Percentiles rank a stretch among this genome's conserved stretches.
phyloP scores from a whole-genome alignment of 495 filamentous ascomycete genomes.

The Trichoderma asperelloides region DNA sequence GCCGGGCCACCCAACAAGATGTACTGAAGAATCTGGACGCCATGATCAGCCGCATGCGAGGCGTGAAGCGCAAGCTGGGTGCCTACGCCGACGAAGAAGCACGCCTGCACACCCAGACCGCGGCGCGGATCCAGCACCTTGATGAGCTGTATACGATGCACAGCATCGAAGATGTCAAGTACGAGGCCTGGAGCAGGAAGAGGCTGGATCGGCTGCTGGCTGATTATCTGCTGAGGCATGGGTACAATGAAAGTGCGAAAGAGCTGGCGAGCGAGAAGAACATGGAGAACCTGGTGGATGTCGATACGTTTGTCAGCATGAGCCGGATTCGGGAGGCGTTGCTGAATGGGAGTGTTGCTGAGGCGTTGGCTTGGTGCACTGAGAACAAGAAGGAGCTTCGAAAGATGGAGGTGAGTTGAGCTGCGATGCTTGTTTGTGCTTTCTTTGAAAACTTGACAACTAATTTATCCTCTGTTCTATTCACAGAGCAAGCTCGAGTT shows the following conservation, averaged over 20 bases:
- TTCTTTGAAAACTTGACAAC: slow-evolving; percentile 19
- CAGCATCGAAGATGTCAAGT: slow-evolving; percentile 82
- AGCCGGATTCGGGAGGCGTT: slow-evolving; percentile 65
- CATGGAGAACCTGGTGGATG: slow-evolving; percentile 68
- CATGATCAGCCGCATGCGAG: slow-evolving; percentile 77
- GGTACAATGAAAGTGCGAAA: slow-evolving; percentile 69
- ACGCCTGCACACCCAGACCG: slow-evolving; percentile 59
- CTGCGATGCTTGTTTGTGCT: neutral
- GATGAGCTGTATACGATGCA: slow-evolving; percentile 69
- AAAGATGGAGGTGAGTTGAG: slow-evolving; percentile 60
- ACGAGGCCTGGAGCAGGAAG: slow-evolving; percentile 78
- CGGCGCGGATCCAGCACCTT: slow-evolving; percentile 70
- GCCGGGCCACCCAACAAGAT: slow-evolving; percentile 51
- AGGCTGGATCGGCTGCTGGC: slow-evolving; percentile 78
- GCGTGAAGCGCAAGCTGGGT: slow-evolving; percentile 78
- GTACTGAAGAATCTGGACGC: slow-evolving; percentile 67
- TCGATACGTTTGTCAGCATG: slow-evolving; percentile 80
- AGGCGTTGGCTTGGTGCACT: slow-evolving; percentile 79
- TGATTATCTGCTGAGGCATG: slow-evolving; percentile 79
- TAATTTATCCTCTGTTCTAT: neutral
- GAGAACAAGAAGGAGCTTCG: slow-evolving; percentile 85
- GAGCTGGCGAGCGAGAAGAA: slow-evolving; percentile 61
- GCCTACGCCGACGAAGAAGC: slow-evolving; percentile 68
- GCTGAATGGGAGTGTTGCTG: slow-evolving; percentile 57
- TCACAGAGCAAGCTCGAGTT: slow-evolving; percentile 79